Conservation (phyloP, 306 rosid genomes). For the Abrus precatorius region DNA sequence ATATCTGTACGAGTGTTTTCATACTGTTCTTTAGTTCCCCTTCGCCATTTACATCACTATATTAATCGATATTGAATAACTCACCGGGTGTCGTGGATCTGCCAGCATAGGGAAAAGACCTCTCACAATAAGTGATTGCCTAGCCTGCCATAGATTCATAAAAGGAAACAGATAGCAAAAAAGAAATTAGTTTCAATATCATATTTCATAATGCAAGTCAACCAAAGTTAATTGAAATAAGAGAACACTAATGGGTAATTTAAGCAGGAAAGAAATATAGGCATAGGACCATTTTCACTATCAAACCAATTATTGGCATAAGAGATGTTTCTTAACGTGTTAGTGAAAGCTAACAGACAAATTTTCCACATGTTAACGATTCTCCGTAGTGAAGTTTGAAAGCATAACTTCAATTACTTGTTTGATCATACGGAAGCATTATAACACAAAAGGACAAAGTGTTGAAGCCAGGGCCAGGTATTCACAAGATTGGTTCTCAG, state of each 20-base stretch:
- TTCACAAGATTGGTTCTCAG: background rate
- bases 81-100: slow-evolving; percentile 94
- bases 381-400: background rate
- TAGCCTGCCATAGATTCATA: slow-evolving; percentile 67
- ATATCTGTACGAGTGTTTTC: background rate
- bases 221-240: slow-evolving; percentile 11
- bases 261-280: slow-evolving; percentile 1
- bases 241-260: background rate
- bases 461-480: background rate
- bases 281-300: background rate
- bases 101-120: slow-evolving; percentile 98
- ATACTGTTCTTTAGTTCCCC: slow-evolving; percentile 12
- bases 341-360: background rate
- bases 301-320: background rate
- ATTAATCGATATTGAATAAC: slow-evolving; percentile 25
- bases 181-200: slow-evolving; percentile 26
- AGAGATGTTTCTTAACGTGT: slow-evolving; percentile 2
- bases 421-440: background rate
- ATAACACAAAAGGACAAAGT: background rate
- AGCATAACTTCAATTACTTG: background rate
- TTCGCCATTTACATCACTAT: slow-evolving; percentile 8
- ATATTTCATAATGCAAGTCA: slow-evolving; percentile 27
- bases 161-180: slow-evolving; percentile 4
- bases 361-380: background rate
- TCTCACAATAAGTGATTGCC: slow-evolving; percentile 94